A percentile compares a stretch with the other conserved stretches of the same genome.
Conservation (phyloP, 768 basidiomycete genomes). For the Mycena venus region DNA sequence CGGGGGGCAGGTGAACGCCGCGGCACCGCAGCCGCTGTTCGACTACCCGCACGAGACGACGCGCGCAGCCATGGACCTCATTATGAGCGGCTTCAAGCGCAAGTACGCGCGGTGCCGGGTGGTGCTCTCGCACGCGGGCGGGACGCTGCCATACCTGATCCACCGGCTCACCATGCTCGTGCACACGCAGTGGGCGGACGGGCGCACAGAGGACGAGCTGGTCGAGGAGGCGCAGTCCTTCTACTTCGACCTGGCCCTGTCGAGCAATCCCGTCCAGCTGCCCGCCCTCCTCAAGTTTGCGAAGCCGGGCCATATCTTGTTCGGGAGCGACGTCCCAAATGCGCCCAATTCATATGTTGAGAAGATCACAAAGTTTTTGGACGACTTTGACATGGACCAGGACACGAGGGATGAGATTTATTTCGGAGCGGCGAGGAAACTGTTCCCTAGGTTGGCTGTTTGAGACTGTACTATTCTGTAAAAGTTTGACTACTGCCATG, state of each 20-base stretch:
- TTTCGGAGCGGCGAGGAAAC: neutral
- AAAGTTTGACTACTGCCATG: neutral
- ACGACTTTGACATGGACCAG: neutral
- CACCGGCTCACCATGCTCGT: neutral
- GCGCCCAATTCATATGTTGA: neutral
- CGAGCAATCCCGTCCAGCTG: neutral
- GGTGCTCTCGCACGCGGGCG: constrained; percentile 10
- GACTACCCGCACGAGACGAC: constrained; percentile 10
- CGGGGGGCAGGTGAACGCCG: neutral
- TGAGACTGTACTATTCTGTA: neutral
- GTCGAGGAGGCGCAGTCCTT: neutral
- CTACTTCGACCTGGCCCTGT: neutral
- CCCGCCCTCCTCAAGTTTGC: neutral
- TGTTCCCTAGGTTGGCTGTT: neutral
- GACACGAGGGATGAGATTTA: neutral
- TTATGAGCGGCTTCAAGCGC: neutral
- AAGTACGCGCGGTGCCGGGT: neutral
- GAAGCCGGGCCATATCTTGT: neutral
- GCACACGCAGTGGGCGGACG: neutral
- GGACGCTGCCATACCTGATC: constrained; percentile 11
- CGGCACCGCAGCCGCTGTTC: neutral
- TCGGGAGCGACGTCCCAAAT: neutral
- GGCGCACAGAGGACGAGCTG: neutral
- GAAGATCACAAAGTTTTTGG: neutral
- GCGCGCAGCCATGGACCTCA: neutral